Percentiles rank a stretch among this genome's conserved stretches.
Evolutionary conservation across 768 basidiomycete species (phyloP).

Genomic region (Hypholoma sublateritium): DNA sequence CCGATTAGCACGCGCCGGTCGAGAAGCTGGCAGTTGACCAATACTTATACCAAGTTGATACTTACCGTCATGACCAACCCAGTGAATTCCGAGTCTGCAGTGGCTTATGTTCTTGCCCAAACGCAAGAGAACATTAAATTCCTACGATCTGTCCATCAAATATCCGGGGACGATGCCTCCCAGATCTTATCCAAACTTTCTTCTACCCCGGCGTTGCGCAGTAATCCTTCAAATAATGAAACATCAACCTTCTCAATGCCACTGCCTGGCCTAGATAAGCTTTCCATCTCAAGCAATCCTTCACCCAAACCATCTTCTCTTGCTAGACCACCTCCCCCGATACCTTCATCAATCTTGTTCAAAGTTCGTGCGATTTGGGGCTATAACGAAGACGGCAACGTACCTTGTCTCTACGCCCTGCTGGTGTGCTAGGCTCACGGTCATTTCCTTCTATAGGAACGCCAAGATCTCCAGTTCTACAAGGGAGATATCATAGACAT

Average conservation of each 20-base stretch:
- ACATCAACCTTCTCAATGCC: conserved; percentile 4
- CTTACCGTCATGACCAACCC: conserved; percentile 15
- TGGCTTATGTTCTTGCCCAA: conserved; percentile 54
- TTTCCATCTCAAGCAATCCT: conserved; percentile 3
- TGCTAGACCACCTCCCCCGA: conserved; percentile 13
- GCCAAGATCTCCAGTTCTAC: conserved; percentile 71
- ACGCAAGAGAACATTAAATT: conserved; percentile 58
- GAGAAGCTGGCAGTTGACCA: neutral
- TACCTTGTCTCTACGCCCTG: conserved; percentile 18
- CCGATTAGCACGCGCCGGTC: neutral
- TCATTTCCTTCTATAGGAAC: conserved; percentile 43
- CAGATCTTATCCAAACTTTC: conserved; percentile 36
- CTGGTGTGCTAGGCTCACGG: neutral
- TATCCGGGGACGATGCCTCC: conserved; percentile 44
- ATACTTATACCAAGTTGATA: too few species aligned
- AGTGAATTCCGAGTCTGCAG: conserved; percentile 5
- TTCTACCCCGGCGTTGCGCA: conserved; percentile 2
- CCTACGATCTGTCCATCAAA: conserved; percentile 46
- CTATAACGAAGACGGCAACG: conserved; percentile 61
- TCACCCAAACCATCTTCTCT: conserved; percentile 13
- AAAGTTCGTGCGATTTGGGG: conserved; percentile 59
- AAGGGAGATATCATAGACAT: conserved; percentile 76
- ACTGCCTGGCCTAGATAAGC: conserved; percentile 6
- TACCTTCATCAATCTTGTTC: conserved; percentile 25
- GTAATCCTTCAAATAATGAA: neutral